Evolutionary conservation across 2,329 filamentous ascomycete genomes (phyloP), one percentile per base, ranked within the genome.

Genomic region (Sporothrix inflata): DNA sequence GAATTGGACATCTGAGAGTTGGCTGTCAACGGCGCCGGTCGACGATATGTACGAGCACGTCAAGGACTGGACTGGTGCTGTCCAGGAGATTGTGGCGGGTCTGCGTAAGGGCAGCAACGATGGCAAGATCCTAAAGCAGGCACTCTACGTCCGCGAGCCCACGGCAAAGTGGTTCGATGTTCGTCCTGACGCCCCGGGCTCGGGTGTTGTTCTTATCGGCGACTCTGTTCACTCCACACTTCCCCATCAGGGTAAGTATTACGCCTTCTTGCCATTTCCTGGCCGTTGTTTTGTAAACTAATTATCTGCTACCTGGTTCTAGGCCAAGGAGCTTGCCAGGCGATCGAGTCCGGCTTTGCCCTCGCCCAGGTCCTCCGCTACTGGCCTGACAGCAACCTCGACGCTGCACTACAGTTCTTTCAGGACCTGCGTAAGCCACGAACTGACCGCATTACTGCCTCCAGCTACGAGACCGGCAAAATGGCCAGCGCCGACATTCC

Each of bases 151-250:
- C 61, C 75, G 77, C 5, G 75, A 78, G 60, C 77, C 78, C 57
- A 76, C 84, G 8, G 85, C 87, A 66, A 85, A 86, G 74, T 89
- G 86, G 86, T 74, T 57, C 27, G 70, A 73, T 16, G 71, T 72
- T 40, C 73, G 30, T 21, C 42, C 71, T 0, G 73, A 74, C 86
- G 83, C 1, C 79, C 88, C 6, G 87, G 88, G 78, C 84, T 88
- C 78, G 30, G 80, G 49, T 77, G 79, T 88, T 0, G 84, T 84
- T 66, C 75, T 89, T 3, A 80, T 87, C 0, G 87, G 87, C 12
- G 87, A 89, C 75, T 86, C 86, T 2, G 87, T 87, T 14, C 87
- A 89, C 75, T 87, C 87, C 7, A 80, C 82, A 0, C 85, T 84
- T 0, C 87, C 87, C 0, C 86, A 88, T 76, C 84, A 83, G 8